These are phyloP conservation scores for Calonectria crousiana DNA, from an alignment of 2,329 filamentous ascomycete species.

Conservation along the genomic window DNA sequence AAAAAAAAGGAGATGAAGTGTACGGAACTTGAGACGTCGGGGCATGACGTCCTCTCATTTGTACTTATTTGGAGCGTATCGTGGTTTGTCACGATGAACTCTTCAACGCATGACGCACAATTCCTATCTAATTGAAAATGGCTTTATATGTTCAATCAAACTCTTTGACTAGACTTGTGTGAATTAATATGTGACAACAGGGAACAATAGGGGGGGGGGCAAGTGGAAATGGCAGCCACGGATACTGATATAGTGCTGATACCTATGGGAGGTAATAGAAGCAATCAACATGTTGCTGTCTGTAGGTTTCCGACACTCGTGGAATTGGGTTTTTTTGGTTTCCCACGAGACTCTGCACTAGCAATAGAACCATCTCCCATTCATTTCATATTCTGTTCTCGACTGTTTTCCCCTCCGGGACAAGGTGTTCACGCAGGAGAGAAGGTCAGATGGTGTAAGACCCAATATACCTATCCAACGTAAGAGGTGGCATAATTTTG, in stretches of 20 bases:
- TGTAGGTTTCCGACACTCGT: not conserved
- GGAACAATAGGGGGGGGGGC: not conserved
- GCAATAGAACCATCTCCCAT: not conserved
- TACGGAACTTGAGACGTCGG: conserved; percentile 30
- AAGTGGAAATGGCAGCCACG: not conserved
- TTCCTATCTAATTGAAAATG: conserved; percentile 40
- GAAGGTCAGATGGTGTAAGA: no score
- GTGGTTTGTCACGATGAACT: conserved; percentile 28
- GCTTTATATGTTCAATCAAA: conserved; percentile 31
- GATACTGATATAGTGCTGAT: not conserved
- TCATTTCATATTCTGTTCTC: not conserved
- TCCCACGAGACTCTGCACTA: not conserved
- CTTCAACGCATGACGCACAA: conserved; percentile 24
- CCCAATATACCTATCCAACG: no score
- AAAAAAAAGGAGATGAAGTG: conserved; percentile 32
- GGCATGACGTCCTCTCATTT: conserved; percentile 42
- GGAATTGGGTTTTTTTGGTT: not conserved
- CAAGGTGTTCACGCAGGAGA: no score
- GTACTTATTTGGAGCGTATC: conserved; percentile 34
- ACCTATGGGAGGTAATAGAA: not conserved
- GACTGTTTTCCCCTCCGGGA: no score
- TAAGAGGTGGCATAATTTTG: not conserved
- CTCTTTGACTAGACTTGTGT: not conserved
- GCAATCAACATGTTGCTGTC: no score
- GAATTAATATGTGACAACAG: not conserved